Conservation (phyloP, 306 rosid genomes). For the Prunus salicina region DNA sequence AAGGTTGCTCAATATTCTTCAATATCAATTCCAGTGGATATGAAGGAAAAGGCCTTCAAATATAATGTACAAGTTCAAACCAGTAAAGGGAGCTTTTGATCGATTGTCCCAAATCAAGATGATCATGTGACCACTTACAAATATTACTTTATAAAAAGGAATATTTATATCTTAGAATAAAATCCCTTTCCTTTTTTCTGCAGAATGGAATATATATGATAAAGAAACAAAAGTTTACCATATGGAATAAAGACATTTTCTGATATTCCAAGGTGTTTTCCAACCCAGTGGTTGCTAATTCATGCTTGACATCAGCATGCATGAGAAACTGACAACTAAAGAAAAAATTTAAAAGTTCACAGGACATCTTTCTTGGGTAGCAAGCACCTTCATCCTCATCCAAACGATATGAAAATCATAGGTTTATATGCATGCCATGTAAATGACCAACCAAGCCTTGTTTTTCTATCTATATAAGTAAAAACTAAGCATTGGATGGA, state of each 20-base stretch:
- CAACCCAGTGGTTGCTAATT: too few relatives aligned
- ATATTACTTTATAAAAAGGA: neutral
- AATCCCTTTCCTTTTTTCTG: neutral
- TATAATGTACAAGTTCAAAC: too few relatives aligned
- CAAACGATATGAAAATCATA: neutral
- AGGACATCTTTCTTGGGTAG: slow-evolving; percentile 6
- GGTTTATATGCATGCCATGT: too few relatives aligned
- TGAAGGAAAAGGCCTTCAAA: too few relatives aligned
- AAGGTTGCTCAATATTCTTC: too few relatives aligned
- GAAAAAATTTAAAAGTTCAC: neutral
- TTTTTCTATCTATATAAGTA: neutral
- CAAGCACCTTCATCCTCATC: neutral
- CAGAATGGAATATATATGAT: neutral
- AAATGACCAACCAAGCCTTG: neutral
- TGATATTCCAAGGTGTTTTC: neutral
- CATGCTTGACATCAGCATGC: too few relatives aligned
- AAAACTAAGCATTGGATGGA: neutral
- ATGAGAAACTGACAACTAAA: too few relatives aligned
- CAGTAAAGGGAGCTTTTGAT: too few relatives aligned
- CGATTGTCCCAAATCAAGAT: too few relatives aligned
- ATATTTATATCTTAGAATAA: neutral
- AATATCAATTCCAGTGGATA: too few relatives aligned
- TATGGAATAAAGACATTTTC: neutral
- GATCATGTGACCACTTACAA: too few relatives aligned
- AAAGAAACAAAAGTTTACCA: neutral